Base-by-base conservation (phyloP, 2,329 filamentous ascomycete genomes). In the Achaetomium macrosporum region DNA sequence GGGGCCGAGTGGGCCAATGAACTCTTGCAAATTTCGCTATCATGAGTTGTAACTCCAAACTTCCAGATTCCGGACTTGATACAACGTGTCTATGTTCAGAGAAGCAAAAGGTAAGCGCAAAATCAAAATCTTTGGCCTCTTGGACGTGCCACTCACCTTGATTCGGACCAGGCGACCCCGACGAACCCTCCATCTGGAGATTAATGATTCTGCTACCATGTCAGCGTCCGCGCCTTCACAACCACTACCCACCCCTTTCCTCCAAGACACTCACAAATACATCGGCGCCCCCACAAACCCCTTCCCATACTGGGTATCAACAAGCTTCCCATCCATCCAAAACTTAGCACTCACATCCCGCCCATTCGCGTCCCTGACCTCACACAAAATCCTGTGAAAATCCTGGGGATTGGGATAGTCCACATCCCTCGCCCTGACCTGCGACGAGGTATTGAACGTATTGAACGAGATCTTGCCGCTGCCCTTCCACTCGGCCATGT, bases 401-500 rank as follows among this genome's bases (percentile, higher is more conserved):
- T 67, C 60, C 9, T 56, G 68, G 0, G 77, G 71, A 48, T 60
- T 68, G 2, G 72, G 64, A 57, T 82, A 82, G 0, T 63, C 64
- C 7, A 79, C 72, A 56, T 82, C 72, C 39, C 69, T 66, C 37
- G 75, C 71, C 3, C 69, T 64, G 2, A 80, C 72, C 42, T 73
- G 61, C 5, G 68, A 73, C 31, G 72, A 73, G 2, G 75, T 75
- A 58, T 76, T 75, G 61, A 77, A 77, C 1, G 77, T 81, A 59
- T 81, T 81, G 67, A 81, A 81, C 31, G 70, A 75, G 54, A 80
- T 76, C 61, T 77, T 74, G 15, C 77, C 77, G 33, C 64, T 71
- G n/a, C 79, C 79, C 62, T 82, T 82, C 79, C 79, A 82, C 64
- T 82, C 79, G 1, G 78, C 78, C 65, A 82, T 71, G 61, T 82